Conservation (phyloP, 2,329 filamentous ascomycete genomes). For the Calonectria hongkongensis region DNA sequence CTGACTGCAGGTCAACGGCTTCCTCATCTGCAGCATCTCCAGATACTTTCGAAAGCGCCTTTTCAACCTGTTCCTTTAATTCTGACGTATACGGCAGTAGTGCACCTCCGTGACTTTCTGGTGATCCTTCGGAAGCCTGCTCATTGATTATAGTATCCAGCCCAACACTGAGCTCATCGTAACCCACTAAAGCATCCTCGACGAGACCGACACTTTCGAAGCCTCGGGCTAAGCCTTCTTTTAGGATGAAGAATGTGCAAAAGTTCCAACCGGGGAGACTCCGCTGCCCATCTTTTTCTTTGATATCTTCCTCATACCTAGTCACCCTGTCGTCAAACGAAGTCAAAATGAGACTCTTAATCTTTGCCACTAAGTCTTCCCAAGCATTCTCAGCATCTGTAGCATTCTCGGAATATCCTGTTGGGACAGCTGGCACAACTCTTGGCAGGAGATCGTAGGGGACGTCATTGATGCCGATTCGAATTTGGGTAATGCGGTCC, state of each 20-base stretch:
- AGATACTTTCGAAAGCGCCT: constrained; percentile 65
- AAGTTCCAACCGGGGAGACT: constrained; percentile 98
- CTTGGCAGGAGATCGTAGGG: constrained; percentile 79
- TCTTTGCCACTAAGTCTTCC: constrained; percentile 87
- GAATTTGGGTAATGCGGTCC: constrained; percentile 90
- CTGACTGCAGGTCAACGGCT: constrained; percentile 70
- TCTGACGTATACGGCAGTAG: constrained; percentile 85
- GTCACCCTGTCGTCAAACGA: constrained; percentile 94
- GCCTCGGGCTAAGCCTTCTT: constrained; percentile 93
- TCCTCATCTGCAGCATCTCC: constrained; percentile 62
- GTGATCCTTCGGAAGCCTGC: constrained; percentile 75
- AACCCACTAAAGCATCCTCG: constrained; percentile 94
- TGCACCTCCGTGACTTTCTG: constrained; percentile 81
- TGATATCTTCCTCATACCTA: constrained; percentile 98
- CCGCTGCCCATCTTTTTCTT: constrained; percentile 92
- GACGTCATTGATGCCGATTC: constrained; percentile 82
- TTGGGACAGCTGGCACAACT: constrained; percentile 77
- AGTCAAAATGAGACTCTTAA: constrained; percentile 89
- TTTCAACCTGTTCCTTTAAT: constrained; percentile 76
- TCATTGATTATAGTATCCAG: constrained; percentile 89
- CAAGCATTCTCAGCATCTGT: constrained; percentile 89
- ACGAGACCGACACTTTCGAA: constrained; percentile 98
- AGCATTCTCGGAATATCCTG: constrained; percentile 80
- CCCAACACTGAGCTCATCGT: constrained; percentile 93
- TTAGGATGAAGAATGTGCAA: constrained; percentile 98